These are phyloP conservation scores for Pleoardoris graminearum DNA, from an alignment of 2,329 filamentous ascomycete species.

Conservation along the genomic window DNA sequence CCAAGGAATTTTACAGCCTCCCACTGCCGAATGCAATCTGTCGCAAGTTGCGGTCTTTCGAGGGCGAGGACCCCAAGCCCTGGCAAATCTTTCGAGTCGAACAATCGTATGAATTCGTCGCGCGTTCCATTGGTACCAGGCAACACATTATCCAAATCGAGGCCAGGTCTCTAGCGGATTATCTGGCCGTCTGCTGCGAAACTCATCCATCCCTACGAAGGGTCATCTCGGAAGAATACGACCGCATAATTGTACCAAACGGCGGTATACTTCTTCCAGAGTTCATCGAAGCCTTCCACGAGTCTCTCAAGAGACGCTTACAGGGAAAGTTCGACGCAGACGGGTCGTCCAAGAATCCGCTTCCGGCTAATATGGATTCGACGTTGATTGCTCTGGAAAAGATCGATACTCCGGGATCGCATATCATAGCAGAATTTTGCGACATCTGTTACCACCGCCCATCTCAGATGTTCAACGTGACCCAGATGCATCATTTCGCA, in stretches of 20 bases:
- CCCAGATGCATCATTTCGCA: slow-evolving; percentile 21
- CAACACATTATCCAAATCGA: background rate
- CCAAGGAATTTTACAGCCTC: slow-evolving; percentile 8
- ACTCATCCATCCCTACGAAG: slow-evolving; percentile 13
- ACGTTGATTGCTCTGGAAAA: slow-evolving; percentile 5
- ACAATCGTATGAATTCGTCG: slow-evolving; percentile 1
- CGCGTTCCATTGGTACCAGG: background rate
- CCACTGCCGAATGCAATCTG: slow-evolving; percentile 16
- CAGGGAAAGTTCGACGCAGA: background rate
- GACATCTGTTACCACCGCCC: slow-evolving; percentile 18
- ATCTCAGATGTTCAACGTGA: slow-evolving; percentile 25
- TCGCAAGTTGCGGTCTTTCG: slow-evolving; percentile 10
- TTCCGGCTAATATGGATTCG: slow-evolving; percentile 8
- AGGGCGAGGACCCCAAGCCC: slow-evolving; percentile 17
- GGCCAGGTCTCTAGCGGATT: slow-evolving; percentile 9
- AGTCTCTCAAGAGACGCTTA: slow-evolving; percentile 6
- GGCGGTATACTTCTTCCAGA: background rate
- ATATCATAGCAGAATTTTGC: background rate
- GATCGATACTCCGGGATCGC: background rate
- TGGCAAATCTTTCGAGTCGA: slow-evolving; percentile 18
- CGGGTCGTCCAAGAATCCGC: background rate
- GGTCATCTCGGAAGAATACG: slow-evolving; percentile 8
- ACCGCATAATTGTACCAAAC: background rate
- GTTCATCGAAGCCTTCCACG: slow-evolving; percentile 7
- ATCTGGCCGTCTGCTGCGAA: slow-evolving; percentile 17